phyloP scores from a whole-genome alignment of 495 filamentous ascomycete species.

The Poronia punctata region DNA sequence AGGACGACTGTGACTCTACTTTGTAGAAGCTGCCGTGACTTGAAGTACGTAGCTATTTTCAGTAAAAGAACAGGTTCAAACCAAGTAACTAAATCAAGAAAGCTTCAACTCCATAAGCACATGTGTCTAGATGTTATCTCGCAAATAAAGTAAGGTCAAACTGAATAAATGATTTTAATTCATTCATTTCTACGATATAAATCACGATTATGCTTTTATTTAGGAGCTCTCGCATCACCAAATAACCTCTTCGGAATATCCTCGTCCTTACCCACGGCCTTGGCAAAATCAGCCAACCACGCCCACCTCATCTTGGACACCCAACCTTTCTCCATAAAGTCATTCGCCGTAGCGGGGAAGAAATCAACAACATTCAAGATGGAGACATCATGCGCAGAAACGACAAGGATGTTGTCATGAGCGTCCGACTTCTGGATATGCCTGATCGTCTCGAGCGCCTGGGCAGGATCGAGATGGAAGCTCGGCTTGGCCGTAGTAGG shows the following conservation, averaged over 20 bases:
- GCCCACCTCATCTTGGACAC: conserved; percentile 42
- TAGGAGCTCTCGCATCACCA: conserved; percentile 11
- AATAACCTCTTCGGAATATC: conserved; percentile 7
- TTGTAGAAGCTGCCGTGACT: too few species aligned
- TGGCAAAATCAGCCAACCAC: conserved; percentile 50
- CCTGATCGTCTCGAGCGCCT: conserved; percentile 30
- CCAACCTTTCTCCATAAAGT: conserved; percentile 46
- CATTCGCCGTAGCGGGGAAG: conserved; percentile 44
- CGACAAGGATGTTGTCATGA: conserved; percentile 42
- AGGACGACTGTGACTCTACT: too few species aligned
- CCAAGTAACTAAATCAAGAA: too few species aligned
- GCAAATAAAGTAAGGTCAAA: too few species aligned
- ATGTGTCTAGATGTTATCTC: too few species aligned
- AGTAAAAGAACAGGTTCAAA: too few species aligned
- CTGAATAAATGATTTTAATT: too few species aligned
- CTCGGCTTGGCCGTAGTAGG: conserved; percentile 11
- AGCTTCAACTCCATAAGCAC: too few species aligned
- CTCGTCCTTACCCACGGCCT: conserved; percentile 26
- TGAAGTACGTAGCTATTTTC: too few species aligned
- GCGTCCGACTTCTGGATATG: conserved; percentile 45
- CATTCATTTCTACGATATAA: too few species aligned
- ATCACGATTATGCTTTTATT: too few species aligned
- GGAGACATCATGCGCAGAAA: conserved; percentile 47
- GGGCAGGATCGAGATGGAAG: conserved; percentile 20
- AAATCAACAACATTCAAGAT: conserved; percentile 42